Evolutionary conservation across 805 yeast genomes (phyloP), one percentile per base, ranked within the genome.

Genomic region (Pichia exigua): DNA sequence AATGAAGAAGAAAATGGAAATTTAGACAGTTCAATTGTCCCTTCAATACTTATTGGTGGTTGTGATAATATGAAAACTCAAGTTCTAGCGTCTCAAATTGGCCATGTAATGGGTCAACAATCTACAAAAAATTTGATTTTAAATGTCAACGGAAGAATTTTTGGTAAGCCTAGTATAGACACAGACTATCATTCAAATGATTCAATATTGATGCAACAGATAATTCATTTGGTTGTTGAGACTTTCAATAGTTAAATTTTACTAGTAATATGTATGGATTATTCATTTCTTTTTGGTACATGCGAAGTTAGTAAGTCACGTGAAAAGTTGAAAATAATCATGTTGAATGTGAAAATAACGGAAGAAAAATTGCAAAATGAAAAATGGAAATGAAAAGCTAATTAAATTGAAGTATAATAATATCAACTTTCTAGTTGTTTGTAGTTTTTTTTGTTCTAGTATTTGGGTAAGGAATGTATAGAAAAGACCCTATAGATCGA

Each of bases 41-140:
- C 69, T 8, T 52, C 51, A 0, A 60, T 73, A n/a, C 61, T 78
- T 9, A 68, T 78, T 21, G 83, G 76, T 4, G 73, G 73, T 32
- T 73, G 70, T 15, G 70, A 69, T 44, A 76, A 71, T 56, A 60
- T 72, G 48, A 76, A 76, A 45, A 76, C 75, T 1, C 69, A 76
- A 50, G 68, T 78, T 13, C 63, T 73, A 68, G 70, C 79, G 3
- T 65, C 76, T 10, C 79, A 78, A 58, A 67, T 78, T 5, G 81
- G 79, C 2, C 72, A 73, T 58, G 57, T 75, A 41, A 56, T 76
- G 22, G 57, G 63, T 15, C 65, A 65, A 47, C 40, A 54, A 11
- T 56, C 65, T 12, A 71, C 73, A 10, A 73, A 74, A 52, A 71
- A 68, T 51, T 63, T 73, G 10, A 73, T 76, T 4, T 54, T 78